Conservation (phyloP, 257 asterid genomes). For the Coffea canephora region DNA sequence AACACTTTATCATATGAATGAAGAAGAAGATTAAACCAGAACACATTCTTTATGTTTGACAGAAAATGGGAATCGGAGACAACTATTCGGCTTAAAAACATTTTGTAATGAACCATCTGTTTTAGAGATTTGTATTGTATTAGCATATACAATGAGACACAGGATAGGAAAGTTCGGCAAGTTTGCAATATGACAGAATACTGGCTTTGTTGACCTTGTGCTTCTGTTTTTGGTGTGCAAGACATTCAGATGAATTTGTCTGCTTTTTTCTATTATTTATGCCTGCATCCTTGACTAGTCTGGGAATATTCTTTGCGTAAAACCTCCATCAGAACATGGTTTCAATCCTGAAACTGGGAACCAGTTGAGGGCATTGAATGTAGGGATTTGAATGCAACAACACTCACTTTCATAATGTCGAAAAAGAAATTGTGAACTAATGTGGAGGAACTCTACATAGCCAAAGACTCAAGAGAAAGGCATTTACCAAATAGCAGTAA, state of each 20-base stretch:
- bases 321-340: background rate
- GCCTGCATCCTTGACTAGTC: background rate
- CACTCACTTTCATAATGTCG: too few relatives aligned
- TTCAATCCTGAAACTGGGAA: background rate
- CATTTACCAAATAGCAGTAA: too few relatives aligned
- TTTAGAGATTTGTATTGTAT: background rate
- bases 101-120: background rate
- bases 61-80: background rate
- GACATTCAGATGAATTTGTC: background rate
- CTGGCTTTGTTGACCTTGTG: background rate
- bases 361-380: background rate
- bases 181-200: background rate
- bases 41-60: background rate
- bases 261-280: background rate
- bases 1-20: too few relatives aligned
- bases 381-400: too few relatives aligned
- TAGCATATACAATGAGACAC: background rate
- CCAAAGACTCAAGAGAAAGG: too few relatives aligned
- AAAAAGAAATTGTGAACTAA: too few relatives aligned
- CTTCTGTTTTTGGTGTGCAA: background rate
- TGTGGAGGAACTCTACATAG: too few relatives aligned
- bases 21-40: too few relatives aligned
- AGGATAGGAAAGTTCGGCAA: conserved; percentile 2
- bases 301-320: background rate
- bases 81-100: background rate